Evolutionary conservation across 1,284 basidiomycete species (phyloP).

Genomic region (Cryptococcus sp.): DNA sequence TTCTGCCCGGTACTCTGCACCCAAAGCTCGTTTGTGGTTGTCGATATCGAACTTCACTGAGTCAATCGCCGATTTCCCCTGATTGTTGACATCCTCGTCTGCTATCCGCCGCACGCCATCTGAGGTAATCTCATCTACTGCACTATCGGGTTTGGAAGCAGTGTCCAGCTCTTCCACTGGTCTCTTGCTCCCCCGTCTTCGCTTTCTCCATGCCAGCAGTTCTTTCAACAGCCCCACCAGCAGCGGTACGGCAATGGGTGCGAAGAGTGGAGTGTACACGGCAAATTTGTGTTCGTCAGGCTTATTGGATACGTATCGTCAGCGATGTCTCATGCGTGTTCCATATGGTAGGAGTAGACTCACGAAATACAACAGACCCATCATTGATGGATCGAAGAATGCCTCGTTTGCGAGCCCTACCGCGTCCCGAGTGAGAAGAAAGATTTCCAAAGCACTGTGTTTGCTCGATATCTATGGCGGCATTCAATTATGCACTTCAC

Average conservation of each 20-base stretch:
- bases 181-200: conserved; percentile 10
- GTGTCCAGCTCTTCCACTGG: too few relatives aligned
- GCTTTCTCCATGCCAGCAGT: conserved; percentile 61
- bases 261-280: conserved; percentile 89
- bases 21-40: too few relatives aligned
- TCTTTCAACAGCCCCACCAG: conserved; percentile 73
- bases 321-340: neutral
- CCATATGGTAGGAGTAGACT: conserved; percentile 24
- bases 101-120: too few relatives aligned
- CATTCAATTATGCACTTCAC: too few relatives aligned
- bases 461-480: neutral
- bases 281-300: conserved; percentile 94
- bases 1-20: too few relatives aligned
- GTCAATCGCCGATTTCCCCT: too few relatives aligned
- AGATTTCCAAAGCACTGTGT: conserved; percentile 35
- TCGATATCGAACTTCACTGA: too few relatives aligned
- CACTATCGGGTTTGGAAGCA: too few relatives aligned
- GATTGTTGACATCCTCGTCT: too few relatives aligned
- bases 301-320: conserved; percentile 29
- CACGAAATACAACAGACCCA: conserved; percentile 88
- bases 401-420: conserved; percentile 76
- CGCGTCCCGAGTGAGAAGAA: conserved; percentile 68
- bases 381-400: conserved; percentile 96
- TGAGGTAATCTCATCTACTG: too few relatives aligned
- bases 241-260: conserved; percentile 80